Conservation (phyloP, 1,139 yeast genomes). For the Candida glucosophila region DNA sequence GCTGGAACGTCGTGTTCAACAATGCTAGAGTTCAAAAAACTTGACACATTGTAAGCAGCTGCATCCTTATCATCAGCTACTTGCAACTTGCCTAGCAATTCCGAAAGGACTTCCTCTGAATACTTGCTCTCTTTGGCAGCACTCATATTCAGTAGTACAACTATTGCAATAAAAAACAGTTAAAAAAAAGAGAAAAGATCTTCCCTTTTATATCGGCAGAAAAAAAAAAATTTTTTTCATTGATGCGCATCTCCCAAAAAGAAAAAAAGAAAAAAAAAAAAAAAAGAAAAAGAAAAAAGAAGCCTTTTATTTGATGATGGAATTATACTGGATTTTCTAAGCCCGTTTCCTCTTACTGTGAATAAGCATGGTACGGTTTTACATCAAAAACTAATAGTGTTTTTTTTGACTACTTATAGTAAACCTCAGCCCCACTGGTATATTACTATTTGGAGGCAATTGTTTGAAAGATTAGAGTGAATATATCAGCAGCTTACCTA, state of each 20-base stretch:
- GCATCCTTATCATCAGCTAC: conserved; percentile 86
- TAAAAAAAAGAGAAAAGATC: conserved; percentile 4
- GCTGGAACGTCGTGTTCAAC: conserved; percentile 98
- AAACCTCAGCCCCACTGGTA: too few species aligned
- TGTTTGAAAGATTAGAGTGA: too few species aligned
- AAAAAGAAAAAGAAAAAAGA: too few species aligned
- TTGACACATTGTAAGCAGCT: conserved; percentile 85
- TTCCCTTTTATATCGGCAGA: conserved; percentile 1
- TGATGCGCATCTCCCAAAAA: too few species aligned
- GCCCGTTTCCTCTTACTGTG: background rate
- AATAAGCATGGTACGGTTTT: background rate
- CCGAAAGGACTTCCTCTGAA: conserved; percentile 79
- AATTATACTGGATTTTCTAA: too few species aligned
- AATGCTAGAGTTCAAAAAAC: conserved; percentile 92
- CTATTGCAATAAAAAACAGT: conserved; percentile 5
- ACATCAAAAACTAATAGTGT: background rate
- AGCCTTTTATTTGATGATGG: too few species aligned
- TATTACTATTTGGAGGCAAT: too few species aligned
- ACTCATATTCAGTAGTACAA: conserved; percentile 38
- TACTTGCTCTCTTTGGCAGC: conserved; percentile 58
- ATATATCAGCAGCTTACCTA: too few species aligned
- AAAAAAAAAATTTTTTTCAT: conserved; percentile 8
- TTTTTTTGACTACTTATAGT: too few species aligned
- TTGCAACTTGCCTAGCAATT: conserved; percentile 85
- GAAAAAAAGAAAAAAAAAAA: too few species aligned